Evolutionary conservation across 2,329 filamentous ascomycete species (phyloP).

Genomic region (Diaporthe ilicicola): DNA sequence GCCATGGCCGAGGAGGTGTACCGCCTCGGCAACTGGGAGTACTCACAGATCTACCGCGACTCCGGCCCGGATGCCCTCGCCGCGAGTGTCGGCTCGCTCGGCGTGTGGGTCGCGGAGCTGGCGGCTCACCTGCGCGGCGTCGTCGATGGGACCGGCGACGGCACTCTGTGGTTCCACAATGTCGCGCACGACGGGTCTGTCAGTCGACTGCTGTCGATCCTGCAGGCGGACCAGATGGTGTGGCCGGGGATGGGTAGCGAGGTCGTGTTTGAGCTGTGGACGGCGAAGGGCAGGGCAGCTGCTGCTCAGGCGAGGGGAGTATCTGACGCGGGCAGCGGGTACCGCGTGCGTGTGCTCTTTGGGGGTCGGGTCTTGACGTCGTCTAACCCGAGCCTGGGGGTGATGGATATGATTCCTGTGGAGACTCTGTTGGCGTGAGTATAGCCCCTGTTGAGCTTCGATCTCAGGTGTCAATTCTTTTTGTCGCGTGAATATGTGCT

Average conservation of each 20-base stretch:
- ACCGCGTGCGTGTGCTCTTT: constrained; percentile 74
- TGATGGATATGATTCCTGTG: constrained; percentile 74
- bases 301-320: constrained; percentile 30
- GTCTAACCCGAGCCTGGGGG: constrained; percentile 70
- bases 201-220: constrained; percentile 70
- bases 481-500: not conserved
- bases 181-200: constrained; percentile 82
- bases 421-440: constrained; percentile 61
- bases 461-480: not conserved
- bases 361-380: constrained; percentile 71
- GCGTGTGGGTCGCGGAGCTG: constrained; percentile 79
- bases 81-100: constrained; percentile 69
- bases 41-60: constrained; percentile 80
- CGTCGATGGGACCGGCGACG: constrained; percentile 48
- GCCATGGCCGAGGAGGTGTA: constrained; percentile 74
- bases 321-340: constrained; percentile 37
- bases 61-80: constrained; percentile 64
- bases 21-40: constrained; percentile 81
- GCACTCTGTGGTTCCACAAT: constrained; percentile 73
- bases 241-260: constrained; percentile 88
- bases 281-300: constrained; percentile 42
- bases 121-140: constrained; percentile 68
- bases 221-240: constrained; percentile 80
- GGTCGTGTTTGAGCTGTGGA: constrained; percentile 79
- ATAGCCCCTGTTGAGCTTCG: not conserved